Evolutionary conservation across 352 stramenopile species (phyloP).

Genomic region (Globisporangium sylvaticum): DNA sequence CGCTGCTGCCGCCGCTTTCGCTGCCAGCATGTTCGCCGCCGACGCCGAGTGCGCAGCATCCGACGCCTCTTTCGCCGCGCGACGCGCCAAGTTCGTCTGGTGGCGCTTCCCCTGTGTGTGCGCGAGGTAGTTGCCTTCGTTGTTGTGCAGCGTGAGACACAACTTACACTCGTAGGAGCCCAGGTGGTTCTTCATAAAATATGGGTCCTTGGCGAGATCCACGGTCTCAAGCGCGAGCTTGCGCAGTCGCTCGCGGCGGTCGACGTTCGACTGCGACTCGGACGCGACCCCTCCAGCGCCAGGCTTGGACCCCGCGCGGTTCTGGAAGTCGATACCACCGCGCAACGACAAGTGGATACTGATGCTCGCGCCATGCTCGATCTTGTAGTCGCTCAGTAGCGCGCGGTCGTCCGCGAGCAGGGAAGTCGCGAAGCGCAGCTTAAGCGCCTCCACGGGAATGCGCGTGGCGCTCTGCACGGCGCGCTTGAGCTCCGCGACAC

Average conservation of each 20-base stretch:
- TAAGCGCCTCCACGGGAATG: conserved; percentile 17
- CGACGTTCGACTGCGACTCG: conserved; percentile 81
- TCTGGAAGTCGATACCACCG: conserved; percentile 82
- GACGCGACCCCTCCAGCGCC: conserved; percentile 72
- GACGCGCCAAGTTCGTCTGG: conserved; percentile 94
- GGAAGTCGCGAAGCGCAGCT: conserved; percentile 20
- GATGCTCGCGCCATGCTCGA: conserved; percentile 18
- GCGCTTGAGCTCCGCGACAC: conserved; percentile 18
- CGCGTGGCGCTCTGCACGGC: conserved; percentile 18
- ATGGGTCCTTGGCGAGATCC: conserved; percentile 98
- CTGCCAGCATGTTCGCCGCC: conserved; percentile 38
- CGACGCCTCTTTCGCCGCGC: conserved; percentile 82
- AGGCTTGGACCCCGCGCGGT: conserved; percentile 80
- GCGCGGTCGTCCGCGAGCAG: conserved; percentile 19
- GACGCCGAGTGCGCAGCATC: conserved; percentile 51
- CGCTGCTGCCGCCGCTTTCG: conserved; percentile 33
- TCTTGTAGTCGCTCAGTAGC: conserved; percentile 15
- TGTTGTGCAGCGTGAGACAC: conserved; percentile 98
- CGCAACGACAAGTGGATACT: conserved; percentile 16
- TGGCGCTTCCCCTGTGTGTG: conserved; percentile 99
- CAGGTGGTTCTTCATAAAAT: conserved; percentile 99
- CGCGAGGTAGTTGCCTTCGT: conserved; percentile 98
- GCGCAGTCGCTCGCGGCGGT: conserved; percentile 94
- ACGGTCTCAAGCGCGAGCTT: conserved; percentile 98
- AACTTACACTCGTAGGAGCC: conserved; percentile 99